Base-by-base conservation (phyloP, 176 grass and related monocot species). In the bread wheat (Triticum aestivum) region DNA sequence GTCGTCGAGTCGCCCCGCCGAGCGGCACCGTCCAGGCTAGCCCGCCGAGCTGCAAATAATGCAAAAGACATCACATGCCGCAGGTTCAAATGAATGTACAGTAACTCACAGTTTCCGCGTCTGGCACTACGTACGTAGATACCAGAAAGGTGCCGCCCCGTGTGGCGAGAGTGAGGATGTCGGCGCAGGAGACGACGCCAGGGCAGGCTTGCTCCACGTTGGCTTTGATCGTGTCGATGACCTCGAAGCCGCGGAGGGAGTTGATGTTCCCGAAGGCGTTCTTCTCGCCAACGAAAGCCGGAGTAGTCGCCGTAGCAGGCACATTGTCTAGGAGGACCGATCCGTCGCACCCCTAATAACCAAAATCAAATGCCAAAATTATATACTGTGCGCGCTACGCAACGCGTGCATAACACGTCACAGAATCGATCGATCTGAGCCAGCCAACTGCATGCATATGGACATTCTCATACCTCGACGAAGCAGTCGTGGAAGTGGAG, bases 401-500 rank as follows among this genome's bases (percentile, higher is more conserved):
- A 47, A 13, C 11, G 44, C 3, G 37, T 47, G 11, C 41, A 47
- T 49, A 12, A 51, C 3, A 47, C 11, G 45, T 13, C 13, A 47
- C 45, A 13, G 11, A 47, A 47, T 26, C 14, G 26, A 26, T 51
- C 21, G 59, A 62, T 23, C 18, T 23, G 21, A 62, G 54, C 18
- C 54, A 62, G 54, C 0, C 54, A 58, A 58, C 0, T 26, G 26
- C 26, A 26, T 61, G 20, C 5, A 21, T 5, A 21, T 35, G 34
- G 39, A 10, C 9, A 24, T 62, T n/a, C 1, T 24, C 20, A 8
- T 0, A n/a, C 21, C 59, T 62, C 21, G 30, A 97, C 89, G 87
- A 97, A 97, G 83, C 95, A 95, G 87, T 95, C 95, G 82, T 97
- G 95, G 86, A 97, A 97, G 78, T 95, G 93, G 79, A 98, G 95